phyloP scores from a whole-genome alignment of 345 rosid species.

The Syzygium aqueum region DNA sequence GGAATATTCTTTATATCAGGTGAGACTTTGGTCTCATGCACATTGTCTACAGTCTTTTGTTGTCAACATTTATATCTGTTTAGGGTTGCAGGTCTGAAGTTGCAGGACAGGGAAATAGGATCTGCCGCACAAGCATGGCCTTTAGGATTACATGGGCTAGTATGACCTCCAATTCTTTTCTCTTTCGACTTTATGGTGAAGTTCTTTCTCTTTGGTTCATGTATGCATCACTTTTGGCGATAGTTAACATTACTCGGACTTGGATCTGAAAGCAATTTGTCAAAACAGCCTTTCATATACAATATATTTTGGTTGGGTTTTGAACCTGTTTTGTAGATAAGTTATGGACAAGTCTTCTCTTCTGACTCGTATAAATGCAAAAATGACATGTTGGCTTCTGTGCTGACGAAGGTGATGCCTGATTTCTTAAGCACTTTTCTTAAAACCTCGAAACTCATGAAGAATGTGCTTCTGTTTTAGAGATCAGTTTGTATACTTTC shows the following conservation, averaged over 20 bases:
- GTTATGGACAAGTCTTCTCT: not conserved
- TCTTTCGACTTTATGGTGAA: not conserved
- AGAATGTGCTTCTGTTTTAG: not conserved
- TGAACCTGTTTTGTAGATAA: not conserved
- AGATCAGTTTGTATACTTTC: not conserved
- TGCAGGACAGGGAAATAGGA: slow-evolving; percentile 13
- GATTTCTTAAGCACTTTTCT: not conserved
- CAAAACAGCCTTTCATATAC: not conserved
- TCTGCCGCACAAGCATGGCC: slow-evolving; percentile 13
- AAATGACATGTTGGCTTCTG: not conserved
- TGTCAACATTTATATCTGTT: not conserved
- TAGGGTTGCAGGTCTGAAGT: slow-evolving; percentile 8
- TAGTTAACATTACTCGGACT: not conserved
- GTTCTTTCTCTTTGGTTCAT: not conserved
- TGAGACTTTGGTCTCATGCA: not conserved
- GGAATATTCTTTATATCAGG: slow-evolving; percentile 23
- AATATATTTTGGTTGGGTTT: not conserved
- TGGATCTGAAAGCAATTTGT: not conserved
- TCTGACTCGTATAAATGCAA: not conserved
- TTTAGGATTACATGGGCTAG: slow-evolving; percentile 14
- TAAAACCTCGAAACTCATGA: not conserved
- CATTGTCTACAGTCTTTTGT: not conserved
- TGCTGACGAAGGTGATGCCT: not conserved
- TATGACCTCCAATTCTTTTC: slow-evolving; percentile 4
- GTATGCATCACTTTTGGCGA: not conserved